Conservation (phyloP, 179 eudicot species). For the Gypsophila paniculata region DNA sequence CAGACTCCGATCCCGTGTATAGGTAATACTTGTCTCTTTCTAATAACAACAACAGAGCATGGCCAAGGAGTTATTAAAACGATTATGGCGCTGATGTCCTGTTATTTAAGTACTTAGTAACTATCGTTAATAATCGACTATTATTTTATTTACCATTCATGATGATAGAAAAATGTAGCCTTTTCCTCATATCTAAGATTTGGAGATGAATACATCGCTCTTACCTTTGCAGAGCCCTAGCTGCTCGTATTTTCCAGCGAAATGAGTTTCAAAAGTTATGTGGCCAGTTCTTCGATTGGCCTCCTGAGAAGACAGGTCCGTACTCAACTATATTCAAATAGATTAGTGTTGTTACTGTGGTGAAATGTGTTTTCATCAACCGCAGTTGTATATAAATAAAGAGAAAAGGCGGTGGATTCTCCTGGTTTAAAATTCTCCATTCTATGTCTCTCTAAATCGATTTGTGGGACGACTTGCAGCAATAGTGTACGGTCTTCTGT, state of each 20-base stretch:
- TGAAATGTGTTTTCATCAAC: conserved; percentile 1
- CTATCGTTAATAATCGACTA: too few species aligned
- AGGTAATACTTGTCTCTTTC: conserved; percentile 39
- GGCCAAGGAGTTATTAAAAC: neutral
- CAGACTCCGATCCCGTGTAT: conserved; percentile 69
- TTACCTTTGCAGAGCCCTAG: conserved; percentile 55
- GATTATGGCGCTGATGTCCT: neutral
- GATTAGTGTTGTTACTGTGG: neutral
- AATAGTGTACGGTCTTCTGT: neutral
- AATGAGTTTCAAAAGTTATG: conserved; percentile 66
- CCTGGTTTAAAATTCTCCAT: too few species aligned
- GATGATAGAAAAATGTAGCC: neutral
- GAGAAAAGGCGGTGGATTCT: too few species aligned
- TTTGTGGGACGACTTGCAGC: neutral
- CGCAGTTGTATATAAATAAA: neutral
- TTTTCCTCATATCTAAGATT: neutral
- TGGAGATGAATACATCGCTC: conserved; percentile 13
- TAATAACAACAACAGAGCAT: neutral
- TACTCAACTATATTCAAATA: conserved; percentile 4
- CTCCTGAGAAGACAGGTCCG: conserved; percentile 87
- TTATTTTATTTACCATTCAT: neutral
- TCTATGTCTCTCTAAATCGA: neutral
- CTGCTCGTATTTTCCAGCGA: conserved; percentile 50
- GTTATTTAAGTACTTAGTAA: too few species aligned
- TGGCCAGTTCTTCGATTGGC: conserved; percentile 67